These are phyloP conservation scores for Metschnikowia kunwiensis DNA, from an alignment of 805 yeast genomes.

Conservation along the genomic window DNA sequence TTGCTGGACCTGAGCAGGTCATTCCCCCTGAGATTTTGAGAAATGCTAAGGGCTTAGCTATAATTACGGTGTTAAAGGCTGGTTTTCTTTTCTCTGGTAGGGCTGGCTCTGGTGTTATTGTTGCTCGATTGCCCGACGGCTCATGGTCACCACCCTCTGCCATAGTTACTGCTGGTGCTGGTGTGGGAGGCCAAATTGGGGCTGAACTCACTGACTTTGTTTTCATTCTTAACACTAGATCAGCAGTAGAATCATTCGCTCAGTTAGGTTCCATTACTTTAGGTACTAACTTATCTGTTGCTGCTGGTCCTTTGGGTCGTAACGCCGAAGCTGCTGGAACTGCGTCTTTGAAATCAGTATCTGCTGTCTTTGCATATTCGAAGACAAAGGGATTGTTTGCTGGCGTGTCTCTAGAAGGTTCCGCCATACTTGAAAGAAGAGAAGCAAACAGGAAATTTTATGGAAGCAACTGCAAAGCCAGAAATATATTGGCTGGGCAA, in stretches of 20 bases:
- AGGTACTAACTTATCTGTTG: constrained; percentile 92
- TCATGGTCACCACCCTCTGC: constrained; percentile 98
- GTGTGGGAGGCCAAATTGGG: constrained; percentile 97
- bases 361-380: constrained; percentile 90
- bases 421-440: constrained; percentile 93
- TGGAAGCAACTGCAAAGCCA: constrained; percentile 86
- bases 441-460: constrained; percentile 95
- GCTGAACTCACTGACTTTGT: constrained; percentile 96
- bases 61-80: constrained; percentile 92
- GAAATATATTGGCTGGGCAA: constrained; percentile 75
- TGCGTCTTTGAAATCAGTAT: constrained; percentile 80
- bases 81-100: constrained; percentile 95
- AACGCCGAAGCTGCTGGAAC: constrained; percentile 97
- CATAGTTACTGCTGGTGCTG: constrained; percentile 94
- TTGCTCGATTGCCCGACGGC: constrained; percentile 92
- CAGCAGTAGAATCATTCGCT: constrained; percentile 92
- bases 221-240: constrained; percentile 77
- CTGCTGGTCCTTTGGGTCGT: constrained; percentile 97
- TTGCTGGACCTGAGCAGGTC: constrained; percentile 80
- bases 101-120: constrained; percentile 95
- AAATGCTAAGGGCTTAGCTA: constrained; percentile 89
- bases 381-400: constrained; percentile 97
- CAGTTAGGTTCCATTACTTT: constrained; percentile 91
- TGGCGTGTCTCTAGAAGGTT: constrained; percentile 95
- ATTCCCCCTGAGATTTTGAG: constrained; percentile 86